A percentile compares a stretch with the other conserved stretches of the same genome.
Conservation (phyloP, 2,329 filamentous ascomycete species). For the Trichoderma endophyticum region DNA sequence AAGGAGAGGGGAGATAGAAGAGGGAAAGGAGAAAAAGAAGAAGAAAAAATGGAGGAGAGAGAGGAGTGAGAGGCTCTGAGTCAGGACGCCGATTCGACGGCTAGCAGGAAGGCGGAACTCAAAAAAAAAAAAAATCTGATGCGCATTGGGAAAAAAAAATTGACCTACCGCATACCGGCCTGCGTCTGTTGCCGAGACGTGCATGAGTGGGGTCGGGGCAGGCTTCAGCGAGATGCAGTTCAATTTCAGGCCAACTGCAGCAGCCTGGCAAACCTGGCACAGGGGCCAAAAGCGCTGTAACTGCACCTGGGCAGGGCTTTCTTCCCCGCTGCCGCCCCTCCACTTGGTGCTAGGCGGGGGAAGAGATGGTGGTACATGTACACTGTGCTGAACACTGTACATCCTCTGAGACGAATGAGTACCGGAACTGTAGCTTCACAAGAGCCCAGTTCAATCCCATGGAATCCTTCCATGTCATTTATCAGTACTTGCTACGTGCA, state of each 20-base stretch:
- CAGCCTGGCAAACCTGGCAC: background rate
- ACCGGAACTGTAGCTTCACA: background rate
- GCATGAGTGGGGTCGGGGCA: conserved; percentile 14
- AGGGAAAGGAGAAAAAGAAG: background rate
- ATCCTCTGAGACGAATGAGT: background rate
- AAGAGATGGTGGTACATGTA: background rate
- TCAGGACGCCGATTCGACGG: conserved; percentile 18
- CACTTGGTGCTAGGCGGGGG: background rate
- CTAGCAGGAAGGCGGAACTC: conserved; percentile 15
- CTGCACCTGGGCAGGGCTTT: background rate
- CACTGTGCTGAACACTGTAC: background rate
- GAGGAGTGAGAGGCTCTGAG: conserved; percentile 12
- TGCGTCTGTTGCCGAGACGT: conserved; percentile 11
- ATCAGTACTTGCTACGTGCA: background rate
- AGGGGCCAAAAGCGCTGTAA: conserved; percentile 13
- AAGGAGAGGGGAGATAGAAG: background rate
- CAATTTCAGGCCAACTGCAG: background rate
- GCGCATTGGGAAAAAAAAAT: conserved; percentile 16
- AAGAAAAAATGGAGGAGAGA: background rate
- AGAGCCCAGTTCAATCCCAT: background rate
- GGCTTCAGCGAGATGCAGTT: conserved; percentile 11
- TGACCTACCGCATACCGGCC: background rate
- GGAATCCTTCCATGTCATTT: background rate
- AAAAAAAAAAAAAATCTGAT: conserved; percentile 11
- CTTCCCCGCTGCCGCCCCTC: background rate